Percentiles rank a stretch among this genome's conserved stretches.
These are phyloP conservation scores for Verticillium zaregamsianum DNA, from an alignment of 2,329 filamentous ascomycete genomes.

Conservation along the genomic window DNA sequence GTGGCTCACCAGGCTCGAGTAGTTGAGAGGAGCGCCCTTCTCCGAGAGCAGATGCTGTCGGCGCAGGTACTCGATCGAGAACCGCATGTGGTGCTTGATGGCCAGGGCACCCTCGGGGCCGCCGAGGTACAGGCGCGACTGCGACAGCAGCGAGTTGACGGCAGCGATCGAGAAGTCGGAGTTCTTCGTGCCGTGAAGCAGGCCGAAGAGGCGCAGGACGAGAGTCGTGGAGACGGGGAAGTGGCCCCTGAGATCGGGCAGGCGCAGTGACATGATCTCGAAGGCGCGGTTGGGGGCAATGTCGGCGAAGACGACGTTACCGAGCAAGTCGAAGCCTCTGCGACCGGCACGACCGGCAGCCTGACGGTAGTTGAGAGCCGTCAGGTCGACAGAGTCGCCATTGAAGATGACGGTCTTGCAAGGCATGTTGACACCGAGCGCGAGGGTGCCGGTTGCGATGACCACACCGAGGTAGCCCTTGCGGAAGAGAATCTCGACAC, in stretches of 20 bases:
- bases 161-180: slow-evolving; percentile 58
- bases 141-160: slow-evolving; percentile 64
- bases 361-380: slow-evolving; percentile 72
- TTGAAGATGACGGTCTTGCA: slow-evolving; percentile 77
- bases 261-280: slow-evolving; percentile 66
- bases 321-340: slow-evolving; percentile 74
- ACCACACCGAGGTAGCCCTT: slow-evolving; percentile 67
- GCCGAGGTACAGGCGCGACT: slow-evolving; percentile 66
- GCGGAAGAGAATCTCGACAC: slow-evolving; percentile 70
- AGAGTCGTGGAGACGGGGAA: slow-evolving; percentile 74
- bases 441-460: slow-evolving; percentile 71
- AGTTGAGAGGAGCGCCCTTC: slow-evolving; percentile 63
- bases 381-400: slow-evolving; percentile 69
- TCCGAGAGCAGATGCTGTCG: slow-evolving; percentile 61
- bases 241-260: slow-evolving; percentile 72
- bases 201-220: slow-evolving; percentile 62
- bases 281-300: slow-evolving; percentile 57
- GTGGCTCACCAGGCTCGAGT: slow-evolving; percentile 66
- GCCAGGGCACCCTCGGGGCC: slow-evolving; percentile 64
- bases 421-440: slow-evolving; percentile 78
- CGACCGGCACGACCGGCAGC: slow-evolving; percentile 73
- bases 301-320: slow-evolving; percentile 75
- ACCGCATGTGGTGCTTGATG: slow-evolving; percentile 71
- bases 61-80: slow-evolving; percentile 76
- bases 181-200: slow-evolving; percentile 62